Conservation (phyloP, 768 basidiomycete genomes). For the Suillus lakei region DNA sequence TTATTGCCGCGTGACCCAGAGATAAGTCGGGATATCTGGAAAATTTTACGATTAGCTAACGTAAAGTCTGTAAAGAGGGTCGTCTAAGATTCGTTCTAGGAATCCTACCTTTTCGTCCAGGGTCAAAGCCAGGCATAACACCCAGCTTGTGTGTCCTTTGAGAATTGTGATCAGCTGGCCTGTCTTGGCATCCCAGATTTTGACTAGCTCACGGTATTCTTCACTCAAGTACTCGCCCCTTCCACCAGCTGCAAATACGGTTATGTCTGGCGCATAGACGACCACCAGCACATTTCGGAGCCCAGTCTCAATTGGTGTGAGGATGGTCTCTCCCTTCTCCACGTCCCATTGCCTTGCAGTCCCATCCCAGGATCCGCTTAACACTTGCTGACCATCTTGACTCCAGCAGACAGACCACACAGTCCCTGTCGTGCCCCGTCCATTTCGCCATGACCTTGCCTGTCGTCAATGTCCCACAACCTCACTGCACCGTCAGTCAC, state of each 20-base stretch:
- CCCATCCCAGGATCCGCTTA: too few species aligned
- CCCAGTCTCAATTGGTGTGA: too few species aligned
- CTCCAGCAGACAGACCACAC: not conserved
- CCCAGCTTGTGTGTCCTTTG: not conserved
- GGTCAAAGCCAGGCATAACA: not conserved
- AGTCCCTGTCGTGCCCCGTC: not conserved
- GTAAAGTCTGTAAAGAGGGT: too few species aligned
- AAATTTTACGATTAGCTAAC: too few species aligned
- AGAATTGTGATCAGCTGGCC: slow-evolving; percentile 2
- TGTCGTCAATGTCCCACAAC: not conserved
- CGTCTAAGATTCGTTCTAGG: too few species aligned
- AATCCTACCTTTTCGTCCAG: not conserved
- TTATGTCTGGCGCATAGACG: too few species aligned
- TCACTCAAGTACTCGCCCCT: not conserved
- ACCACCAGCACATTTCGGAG: too few species aligned
- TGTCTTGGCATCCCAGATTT: slow-evolving; percentile 7
- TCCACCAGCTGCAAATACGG: slow-evolving; percentile 3
- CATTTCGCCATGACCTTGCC: not conserved
- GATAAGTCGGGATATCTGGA: too few species aligned
- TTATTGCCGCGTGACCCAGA: not conserved
- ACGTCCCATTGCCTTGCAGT: too few species aligned
- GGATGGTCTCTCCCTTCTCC: too few species aligned
- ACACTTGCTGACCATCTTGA: not conserved
- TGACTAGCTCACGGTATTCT: too few species aligned
- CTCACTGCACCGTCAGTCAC: not conserved